These are phyloP conservation scores for Lunularia cruciata DNA, from an alignment of 225 moss, liverwort and hornwort species.

Conservation along the genomic window DNA sequence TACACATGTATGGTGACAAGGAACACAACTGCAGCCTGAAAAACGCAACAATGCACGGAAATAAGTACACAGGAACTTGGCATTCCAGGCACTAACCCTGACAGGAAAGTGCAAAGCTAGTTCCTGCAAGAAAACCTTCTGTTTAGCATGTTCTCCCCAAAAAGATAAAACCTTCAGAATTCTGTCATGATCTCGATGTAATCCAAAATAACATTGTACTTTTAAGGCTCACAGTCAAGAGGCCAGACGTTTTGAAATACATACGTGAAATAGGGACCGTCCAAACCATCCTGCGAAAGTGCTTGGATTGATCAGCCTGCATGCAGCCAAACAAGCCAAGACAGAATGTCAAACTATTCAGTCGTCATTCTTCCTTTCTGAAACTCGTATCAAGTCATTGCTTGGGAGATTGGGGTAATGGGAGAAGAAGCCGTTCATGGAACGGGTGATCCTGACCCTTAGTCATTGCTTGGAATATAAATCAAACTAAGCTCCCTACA, in stretches of 20 bases:
- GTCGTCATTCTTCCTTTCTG: background rate
- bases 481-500: background rate
- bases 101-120: background rate
- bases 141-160: no score
- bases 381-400: background rate
- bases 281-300: conserved; percentile 95
- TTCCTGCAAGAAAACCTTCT: background rate
- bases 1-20: conserved; percentile 68
- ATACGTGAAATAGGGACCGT: conserved; percentile 84
- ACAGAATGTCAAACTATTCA: background rate
- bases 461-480: no score
- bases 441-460: no score
- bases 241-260: background rate
- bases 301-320: conserved; percentile 82
- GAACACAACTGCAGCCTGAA: conserved; percentile 83
- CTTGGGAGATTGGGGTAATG: no score
- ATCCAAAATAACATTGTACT: no score
- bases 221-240: background rate
- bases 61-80: background rate
- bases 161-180: no score
- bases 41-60: no score
- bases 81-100: background rate
- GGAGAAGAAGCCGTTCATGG: no score
- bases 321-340: conserved; percentile 8
- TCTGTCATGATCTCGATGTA: no score